These are phyloP conservation scores for Fraxinus dipetala DNA, from an alignment of 305 asterid genomes.

Conservation along the genomic window DNA sequence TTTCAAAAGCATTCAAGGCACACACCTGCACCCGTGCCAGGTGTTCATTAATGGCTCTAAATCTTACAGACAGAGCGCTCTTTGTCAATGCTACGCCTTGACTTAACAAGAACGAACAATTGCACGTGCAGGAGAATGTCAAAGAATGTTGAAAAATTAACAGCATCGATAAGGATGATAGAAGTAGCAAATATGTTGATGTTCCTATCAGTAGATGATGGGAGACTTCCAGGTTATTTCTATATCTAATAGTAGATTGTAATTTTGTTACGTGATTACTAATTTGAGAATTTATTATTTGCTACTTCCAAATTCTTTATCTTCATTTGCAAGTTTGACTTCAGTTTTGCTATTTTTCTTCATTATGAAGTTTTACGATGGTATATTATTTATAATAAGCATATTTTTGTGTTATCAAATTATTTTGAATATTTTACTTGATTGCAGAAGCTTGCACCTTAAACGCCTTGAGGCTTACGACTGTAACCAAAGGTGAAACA, in stretches of 20 bases:
- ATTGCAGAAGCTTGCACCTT: neutral
- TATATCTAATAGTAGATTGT: neutral
- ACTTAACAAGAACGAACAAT: neutral
- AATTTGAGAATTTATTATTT: neutral
- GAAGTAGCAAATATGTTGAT: neutral
- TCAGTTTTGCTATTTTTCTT: neutral
- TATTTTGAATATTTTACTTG: neutral
- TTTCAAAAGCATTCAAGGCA: neutral
- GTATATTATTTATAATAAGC: neutral
- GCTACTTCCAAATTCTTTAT: neutral
- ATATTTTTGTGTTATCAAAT: neutral
- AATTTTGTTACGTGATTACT: neutral
- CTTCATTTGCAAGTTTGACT: neutral
- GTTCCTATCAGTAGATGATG: neutral
- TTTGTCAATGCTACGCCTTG: neutral
- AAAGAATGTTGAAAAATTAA: neutral
- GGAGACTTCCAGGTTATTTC: neutral
- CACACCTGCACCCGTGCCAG: neutral
- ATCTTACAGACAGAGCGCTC: neutral
- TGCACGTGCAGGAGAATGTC: neutral
- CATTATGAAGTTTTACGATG: neutral
- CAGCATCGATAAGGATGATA: neutral
- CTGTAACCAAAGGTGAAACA: neutral
- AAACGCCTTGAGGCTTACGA: neutral
- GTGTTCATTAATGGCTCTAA: neutral